Conservation (phyloP, 2,329 filamentous ascomycete species). For the Didymella segeticola region DNA sequence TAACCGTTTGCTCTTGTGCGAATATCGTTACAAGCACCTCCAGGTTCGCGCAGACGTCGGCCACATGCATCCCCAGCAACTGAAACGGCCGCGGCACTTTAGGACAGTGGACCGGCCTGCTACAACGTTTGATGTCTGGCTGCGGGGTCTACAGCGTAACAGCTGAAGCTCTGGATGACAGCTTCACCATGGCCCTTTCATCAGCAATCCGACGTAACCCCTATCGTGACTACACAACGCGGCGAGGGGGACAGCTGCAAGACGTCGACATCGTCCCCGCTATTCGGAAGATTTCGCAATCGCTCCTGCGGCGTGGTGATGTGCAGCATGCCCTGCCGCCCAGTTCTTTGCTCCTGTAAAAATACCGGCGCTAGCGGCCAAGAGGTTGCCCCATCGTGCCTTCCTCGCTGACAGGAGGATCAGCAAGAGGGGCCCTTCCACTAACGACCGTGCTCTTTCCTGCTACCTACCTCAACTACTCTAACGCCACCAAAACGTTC, state of each 20-base stretch:
- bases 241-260: background rate
- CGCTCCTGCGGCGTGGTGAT: conserved; percentile 6
- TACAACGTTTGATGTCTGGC: conserved; percentile 13
- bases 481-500: conserved; percentile 1
- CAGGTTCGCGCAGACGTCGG: conserved; percentile 7
- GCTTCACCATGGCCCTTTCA: conserved; percentile 10
- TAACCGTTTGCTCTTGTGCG: background rate
- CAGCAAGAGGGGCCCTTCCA: conserved; percentile 5
- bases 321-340: no score
- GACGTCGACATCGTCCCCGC: background rate
- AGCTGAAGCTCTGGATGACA: background rate
- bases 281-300: conserved; percentile 8
- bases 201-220: conserved; percentile 1
- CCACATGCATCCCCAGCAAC: conserved; percentile 12
- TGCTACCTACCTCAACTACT: background rate
- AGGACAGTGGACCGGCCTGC: conserved; percentile 11
- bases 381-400: conserved; percentile 8
- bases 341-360: conserved; percentile 2
- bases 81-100: conserved; percentile 21
- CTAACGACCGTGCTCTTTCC: conserved; percentile 3
- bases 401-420: conserved; percentile 6
- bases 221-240: background rate
- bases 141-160: conserved; percentile 7
- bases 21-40: conserved; percentile 1
- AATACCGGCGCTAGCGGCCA: conserved; percentile 18